Percentiles rank a stretch among this genome's conserved stretches.
Evolutionary conservation across 148 eudicot species (phyloP).

Genomic region (Amaranthus hypochondriacus): DNA sequence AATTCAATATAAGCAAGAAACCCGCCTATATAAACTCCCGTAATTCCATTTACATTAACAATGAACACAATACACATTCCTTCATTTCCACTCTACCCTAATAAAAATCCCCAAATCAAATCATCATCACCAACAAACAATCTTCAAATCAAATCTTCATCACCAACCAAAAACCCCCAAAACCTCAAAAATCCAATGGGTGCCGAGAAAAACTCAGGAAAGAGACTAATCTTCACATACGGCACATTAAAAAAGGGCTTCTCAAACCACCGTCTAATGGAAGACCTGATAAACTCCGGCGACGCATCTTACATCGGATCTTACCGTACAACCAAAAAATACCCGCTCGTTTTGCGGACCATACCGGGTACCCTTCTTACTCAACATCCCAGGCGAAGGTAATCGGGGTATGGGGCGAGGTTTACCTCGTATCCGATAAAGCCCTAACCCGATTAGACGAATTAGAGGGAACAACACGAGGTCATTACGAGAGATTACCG

Average conservation of each 20-base stretch:
- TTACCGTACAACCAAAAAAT: slow-evolving; percentile 2
- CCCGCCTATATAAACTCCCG: too few species aligned
- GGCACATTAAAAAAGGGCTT: slow-evolving; percentile 63
- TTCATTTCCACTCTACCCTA: too few species aligned
- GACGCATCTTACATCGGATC: slow-evolving; percentile 42
- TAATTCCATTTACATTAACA: too few species aligned
- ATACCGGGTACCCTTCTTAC: slow-evolving; percentile 53
- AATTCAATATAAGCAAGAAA: too few species aligned
- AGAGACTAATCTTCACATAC: slow-evolving; percentile 24
- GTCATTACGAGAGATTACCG: slow-evolving; percentile 56
- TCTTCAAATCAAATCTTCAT: too few species aligned
- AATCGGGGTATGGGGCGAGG: slow-evolving; percentile 46
- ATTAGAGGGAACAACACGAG: slow-evolving; percentile 41
- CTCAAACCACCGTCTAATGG: slow-evolving; percentile 52
- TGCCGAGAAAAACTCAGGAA: too few species aligned
- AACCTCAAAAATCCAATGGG: too few species aligned
- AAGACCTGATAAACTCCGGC: slow-evolving; percentile 36
- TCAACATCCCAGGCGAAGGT: slow-evolving; percentile 51
- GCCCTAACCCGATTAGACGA: slow-evolving; percentile 47
- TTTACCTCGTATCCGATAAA: slow-evolving; percentile 40
- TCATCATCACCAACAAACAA: too few species aligned
- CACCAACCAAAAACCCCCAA: too few species aligned
- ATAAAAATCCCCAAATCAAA: too few species aligned
- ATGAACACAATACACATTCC: too few species aligned
- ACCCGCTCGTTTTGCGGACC: slow-evolving; percentile 63